Base-by-base conservation (phyloP, 768 basidiomycete species). In the Lanmaoa rubissima region DNA sequence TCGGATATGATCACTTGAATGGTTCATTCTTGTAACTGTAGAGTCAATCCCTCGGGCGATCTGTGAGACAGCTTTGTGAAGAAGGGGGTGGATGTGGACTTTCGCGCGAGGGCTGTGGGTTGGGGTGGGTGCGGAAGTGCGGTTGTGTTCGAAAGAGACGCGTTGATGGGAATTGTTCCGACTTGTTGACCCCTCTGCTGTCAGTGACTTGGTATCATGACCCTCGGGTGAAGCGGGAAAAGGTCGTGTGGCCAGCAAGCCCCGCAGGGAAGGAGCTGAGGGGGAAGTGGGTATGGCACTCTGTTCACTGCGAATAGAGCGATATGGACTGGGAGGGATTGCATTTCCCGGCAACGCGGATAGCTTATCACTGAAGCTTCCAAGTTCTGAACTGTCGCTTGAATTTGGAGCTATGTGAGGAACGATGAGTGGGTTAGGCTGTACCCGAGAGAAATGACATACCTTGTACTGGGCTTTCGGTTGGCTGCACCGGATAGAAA, bases 131-230 rank as follows among this genome's bases (percentile, higher is more conserved):
- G 76, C 42, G 61, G 59, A 24, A 73, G 72, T 0, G 74, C 67
- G 24, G 76, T 76, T 38, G 73, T 65, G 21, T 32, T 87, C 85
- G 19, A 82, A 82, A 0, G 82, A 82, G 36, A 82, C 76, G 40
- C 81, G 78, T 57, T 81, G 82, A 38, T 69, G 74, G 4, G 83
- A 77, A 3, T 78, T 79, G 8, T 76, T 78, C 50, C 71, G 76
- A 17, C 75, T 75, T 0, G 65, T 57, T 3, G 78, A 76, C 8
- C 71, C 68, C 6, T 81, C 78, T 1, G 77, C 73, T 14, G 64
- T 56, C 44, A 64, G 69, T 32, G 66, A 59, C 8, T 58, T 66
- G 12, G 28, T 52, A 47, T 64, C 55, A 21, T 51, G 48, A 31
- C 47, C 47, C 34, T 58, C 58, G 21, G 67, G 45, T 2, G 58